Evolutionary conservation across 2,329 filamentous ascomycete genomes (phyloP), one percentile per base, ranked within the genome.

Genomic region (Ramularia endophylla): DNA sequence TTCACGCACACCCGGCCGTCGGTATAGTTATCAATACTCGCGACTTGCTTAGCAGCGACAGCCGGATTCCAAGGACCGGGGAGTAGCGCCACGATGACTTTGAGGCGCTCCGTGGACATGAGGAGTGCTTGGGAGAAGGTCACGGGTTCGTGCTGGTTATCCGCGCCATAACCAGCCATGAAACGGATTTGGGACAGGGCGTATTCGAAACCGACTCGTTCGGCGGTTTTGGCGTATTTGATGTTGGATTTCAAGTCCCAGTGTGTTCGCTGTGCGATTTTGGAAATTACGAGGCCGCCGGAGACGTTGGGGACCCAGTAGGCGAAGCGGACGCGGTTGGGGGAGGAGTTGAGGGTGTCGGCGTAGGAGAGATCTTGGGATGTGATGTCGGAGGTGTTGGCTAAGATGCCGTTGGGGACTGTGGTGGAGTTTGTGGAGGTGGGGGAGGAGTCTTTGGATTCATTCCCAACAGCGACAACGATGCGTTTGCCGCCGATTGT

Each of bases 401-500:
- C 11, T 22, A 30, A 36, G 33, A 50, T 51, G 39, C 46, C 47
- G 37, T 52, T 50, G 11, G 51, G 42, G 15, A 47, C 15, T n/a
- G n/a, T n/a, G 36, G 34, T 32, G 30, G 45, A 48, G 29, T 46
- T 47, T 18, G 36, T 32, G 25, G 33, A 11, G 2, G 38, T 8
- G 2, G 45, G 48, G 27, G 41, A 40, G 34, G 28, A 30, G 7
- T 30, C 27, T 27, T 45, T 54, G 38, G 38, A 44, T 33, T 56
- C 51, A 9, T 48, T 49, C 27, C 48, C 52, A 5, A 63, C 53
- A 4, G 55, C 55, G 6, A 85, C 77, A n/a, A 87, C 79, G 32
- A 87, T 66, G 33, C 83, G 74, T 9, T 81, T 82, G 1, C 83
- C 83, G 36, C 78, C 79, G 8, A 85, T 75, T 40, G 78, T 76